Percentiles rank a stretch among this genome's conserved stretches.
These are phyloP conservation scores for Spongiforma sp. DNA, from an alignment of 1,284 basidiomycete genomes.

Conservation along the genomic window DNA sequence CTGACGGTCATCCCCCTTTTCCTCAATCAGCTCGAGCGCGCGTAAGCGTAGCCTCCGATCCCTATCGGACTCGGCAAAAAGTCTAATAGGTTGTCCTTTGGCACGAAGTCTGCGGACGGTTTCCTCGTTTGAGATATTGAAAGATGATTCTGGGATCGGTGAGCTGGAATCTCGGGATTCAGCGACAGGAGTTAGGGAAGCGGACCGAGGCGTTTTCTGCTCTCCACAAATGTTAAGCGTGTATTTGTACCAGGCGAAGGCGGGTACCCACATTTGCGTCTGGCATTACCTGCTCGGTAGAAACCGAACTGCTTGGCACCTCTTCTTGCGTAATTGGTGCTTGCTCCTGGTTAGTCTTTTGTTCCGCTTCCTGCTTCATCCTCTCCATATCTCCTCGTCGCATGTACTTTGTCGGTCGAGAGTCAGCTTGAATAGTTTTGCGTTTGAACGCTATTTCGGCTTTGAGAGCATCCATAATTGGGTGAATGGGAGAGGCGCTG, in stretches of 20 bases:
- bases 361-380: slow-evolving; percentile 70
- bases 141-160: slow-evolving; percentile 64
- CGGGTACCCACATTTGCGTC: slow-evolving; percentile 49
- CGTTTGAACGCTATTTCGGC: slow-evolving; percentile 90
- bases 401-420: slow-evolving; percentile 82
- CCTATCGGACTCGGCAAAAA: slow-evolving; percentile 96
- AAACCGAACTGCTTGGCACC: slow-evolving; percentile 34
- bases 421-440: slow-evolving; percentile 63
- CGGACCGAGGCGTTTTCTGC: slow-evolving; percentile 47
- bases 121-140: slow-evolving; percentile 95
- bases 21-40: slow-evolving; percentile 93
- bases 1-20: slow-evolving; percentile 76
- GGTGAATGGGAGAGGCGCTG: not conserved
- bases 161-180: slow-evolving; percentile 44
- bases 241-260: slow-evolving; percentile 24
- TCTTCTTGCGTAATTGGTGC: slow-evolving; percentile 42
- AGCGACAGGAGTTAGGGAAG: slow-evolving; percentile 47
- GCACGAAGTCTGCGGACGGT: slow-evolving; percentile 86
- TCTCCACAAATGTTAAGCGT: slow-evolving; percentile 52
- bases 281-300: slow-evolving; percentile 16
- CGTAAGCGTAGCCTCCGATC: slow-evolving; percentile 89
- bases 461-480: slow-evolving; percentile 81
- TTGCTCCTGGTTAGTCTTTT: slow-evolving; percentile 55
- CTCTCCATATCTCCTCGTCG: slow-evolving; percentile 82
- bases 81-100: slow-evolving; percentile 92